Evolutionary conservation across 2,329 filamentous ascomycete genomes (phyloP).

Genomic region (Fusarium oligoseptatum): DNA sequence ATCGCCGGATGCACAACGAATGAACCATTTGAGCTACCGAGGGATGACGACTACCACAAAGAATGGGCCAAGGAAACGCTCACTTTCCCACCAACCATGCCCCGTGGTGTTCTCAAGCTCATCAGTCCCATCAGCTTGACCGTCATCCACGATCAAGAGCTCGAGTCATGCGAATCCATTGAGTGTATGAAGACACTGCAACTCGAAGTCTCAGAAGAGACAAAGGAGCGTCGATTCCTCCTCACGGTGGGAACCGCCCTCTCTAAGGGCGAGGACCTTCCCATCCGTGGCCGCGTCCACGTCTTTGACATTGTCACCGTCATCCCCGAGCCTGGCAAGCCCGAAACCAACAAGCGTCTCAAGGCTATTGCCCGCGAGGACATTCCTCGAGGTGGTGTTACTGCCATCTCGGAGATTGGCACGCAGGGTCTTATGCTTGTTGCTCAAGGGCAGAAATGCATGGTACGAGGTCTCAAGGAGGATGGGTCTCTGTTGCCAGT

Average conservation of each 20-base stretch:
- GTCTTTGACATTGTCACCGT: conserved; percentile 94
- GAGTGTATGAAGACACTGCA: conserved; percentile 87
- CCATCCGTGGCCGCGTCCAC: conserved; percentile 86
- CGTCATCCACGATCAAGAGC: conserved; percentile 79
- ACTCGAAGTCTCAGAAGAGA: conserved; percentile 91
- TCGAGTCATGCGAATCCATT: conserved; percentile 82
- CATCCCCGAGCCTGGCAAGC: conserved; percentile 86
- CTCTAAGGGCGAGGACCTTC: conserved; percentile 89
- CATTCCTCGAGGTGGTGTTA: conserved; percentile 91
- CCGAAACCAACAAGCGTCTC: conserved; percentile 87
- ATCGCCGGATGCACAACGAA: conserved; percentile 77
- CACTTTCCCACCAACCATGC: conserved; percentile 73
- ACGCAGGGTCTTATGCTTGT: conserved; percentile 89
- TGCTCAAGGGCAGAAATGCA: conserved; percentile 95
- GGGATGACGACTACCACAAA: conserved; percentile 85
- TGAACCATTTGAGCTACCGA: conserved; percentile 84
- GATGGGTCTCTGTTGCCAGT: conserved; percentile 93
- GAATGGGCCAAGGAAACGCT: conserved; percentile 83
- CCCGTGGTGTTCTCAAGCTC: conserved; percentile 81
- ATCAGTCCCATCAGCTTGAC: conserved; percentile 83
- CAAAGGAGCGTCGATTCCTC: conserved; percentile 85
- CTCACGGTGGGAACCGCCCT: conserved; percentile 88
- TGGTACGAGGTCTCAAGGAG: conserved; percentile 96
- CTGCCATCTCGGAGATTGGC: conserved; percentile 85
- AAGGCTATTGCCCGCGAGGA: conserved; percentile 92